phyloP scores from a whole-genome alignment of 208 protist species.

The Novymonas esmeraldas region DNA sequence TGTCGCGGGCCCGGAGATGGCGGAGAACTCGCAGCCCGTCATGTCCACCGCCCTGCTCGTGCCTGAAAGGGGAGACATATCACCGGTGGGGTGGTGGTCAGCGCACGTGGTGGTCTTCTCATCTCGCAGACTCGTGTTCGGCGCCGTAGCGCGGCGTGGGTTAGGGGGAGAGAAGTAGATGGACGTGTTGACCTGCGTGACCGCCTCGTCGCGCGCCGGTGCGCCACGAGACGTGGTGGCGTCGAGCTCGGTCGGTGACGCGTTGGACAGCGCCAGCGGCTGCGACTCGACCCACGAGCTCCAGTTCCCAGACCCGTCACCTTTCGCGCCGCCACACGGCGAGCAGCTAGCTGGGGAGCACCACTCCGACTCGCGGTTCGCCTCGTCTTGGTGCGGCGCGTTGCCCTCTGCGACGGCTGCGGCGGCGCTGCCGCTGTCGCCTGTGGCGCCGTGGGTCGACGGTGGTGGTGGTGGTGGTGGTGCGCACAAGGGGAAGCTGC shows the following conservation, averaged over 20 bases:
- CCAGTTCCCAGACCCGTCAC: not conserved
- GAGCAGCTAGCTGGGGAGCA: not conserved
- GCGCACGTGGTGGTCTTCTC: not conserved
- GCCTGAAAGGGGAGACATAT: not conserved
- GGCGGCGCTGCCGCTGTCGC: constrained; percentile 2
- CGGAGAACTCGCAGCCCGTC: constrained; percentile 1
- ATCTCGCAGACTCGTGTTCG: constrained; percentile 4
- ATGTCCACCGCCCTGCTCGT: not conserved
- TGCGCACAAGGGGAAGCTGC: constrained; percentile 8
- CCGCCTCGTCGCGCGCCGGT: not conserved
- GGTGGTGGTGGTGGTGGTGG: not conserved
- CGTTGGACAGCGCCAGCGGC: not conserved
- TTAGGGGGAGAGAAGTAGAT: constrained; percentile 1
- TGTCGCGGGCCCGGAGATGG: not conserved
- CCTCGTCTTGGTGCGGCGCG: not conserved
- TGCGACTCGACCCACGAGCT: not conserved
- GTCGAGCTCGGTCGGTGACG: not conserved
- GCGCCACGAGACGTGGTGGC: not conserved
- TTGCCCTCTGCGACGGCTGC: not conserved
- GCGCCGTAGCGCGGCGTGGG: not conserved
- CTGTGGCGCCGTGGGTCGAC: not conserved
- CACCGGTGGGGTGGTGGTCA: not conserved
- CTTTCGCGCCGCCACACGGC: not conserved
- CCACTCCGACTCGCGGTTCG: not conserved
- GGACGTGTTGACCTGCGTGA: constrained; percentile 3